Evolutionary conservation across 352 stramenopile genomes (phyloP).

Genomic region (Peronospora tabacina): DNA sequence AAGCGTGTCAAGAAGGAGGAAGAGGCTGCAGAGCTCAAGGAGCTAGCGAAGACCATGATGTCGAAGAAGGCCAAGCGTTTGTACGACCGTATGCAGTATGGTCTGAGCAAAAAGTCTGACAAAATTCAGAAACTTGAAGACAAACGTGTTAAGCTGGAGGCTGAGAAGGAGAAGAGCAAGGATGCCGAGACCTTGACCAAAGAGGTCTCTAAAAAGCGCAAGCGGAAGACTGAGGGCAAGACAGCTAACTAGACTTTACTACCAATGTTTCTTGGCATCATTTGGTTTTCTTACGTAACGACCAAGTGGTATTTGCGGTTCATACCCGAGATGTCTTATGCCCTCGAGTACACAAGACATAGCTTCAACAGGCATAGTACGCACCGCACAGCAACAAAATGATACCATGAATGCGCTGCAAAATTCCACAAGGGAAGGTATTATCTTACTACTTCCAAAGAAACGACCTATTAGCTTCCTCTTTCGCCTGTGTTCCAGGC

Average conservation of each 20-base stretch:
- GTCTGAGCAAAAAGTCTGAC: slow-evolving; percentile 81
- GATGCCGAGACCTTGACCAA: slow-evolving; percentile 21
- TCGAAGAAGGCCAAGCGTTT: slow-evolving; percentile 89
- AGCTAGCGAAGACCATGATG: slow-evolving; percentile 89
- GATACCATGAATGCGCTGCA: background rate
- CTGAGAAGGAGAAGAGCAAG: slow-evolving; percentile 46
- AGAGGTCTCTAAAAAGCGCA: slow-evolving; percentile 34
- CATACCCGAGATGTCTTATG: background rate
- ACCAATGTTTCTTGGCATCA: slow-evolving; percentile 19
- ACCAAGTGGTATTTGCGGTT: background rate
- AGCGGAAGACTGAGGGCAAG: slow-evolving; percentile 31
- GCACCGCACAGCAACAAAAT: background rate
- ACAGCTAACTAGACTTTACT: slow-evolving; percentile 31
- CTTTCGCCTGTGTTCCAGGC: slow-evolving; percentile 23
- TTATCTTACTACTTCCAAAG: slow-evolving; percentile 48
- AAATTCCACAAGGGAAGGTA: slow-evolving; percentile 22
- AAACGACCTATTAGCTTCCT: slow-evolving; percentile 28
- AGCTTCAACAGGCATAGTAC: background rate
- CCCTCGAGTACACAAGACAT: background rate
- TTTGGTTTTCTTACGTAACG: background rate
- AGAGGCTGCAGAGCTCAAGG: slow-evolving; percentile 70
- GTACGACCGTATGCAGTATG: slow-evolving; percentile 90
- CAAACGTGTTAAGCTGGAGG: slow-evolving; percentile 65
- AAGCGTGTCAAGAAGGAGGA: slow-evolving; percentile 75
- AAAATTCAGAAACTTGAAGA: slow-evolving; percentile 79